Evolutionary conservation across 148 eudicot species (phyloP), one percentile per base, ranked within the genome.

Genomic region (Rhododendron henanense): DNA sequence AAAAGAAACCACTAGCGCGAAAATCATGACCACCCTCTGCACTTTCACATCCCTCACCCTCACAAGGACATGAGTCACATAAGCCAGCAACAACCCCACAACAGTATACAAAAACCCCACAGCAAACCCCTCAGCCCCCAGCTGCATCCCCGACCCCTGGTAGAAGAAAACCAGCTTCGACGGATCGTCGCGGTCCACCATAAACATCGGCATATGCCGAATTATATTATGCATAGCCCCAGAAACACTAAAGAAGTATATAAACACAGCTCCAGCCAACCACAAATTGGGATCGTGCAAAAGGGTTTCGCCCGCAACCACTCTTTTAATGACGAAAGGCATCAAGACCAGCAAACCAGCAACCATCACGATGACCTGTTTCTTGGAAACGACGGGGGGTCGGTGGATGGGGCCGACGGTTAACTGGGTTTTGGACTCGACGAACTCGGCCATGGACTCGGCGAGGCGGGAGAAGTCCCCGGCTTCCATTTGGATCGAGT

Each of bases 91-190:
- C 87, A 95, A 79, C 71, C 99, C 99, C 0, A 97, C 99, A 82
- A 95, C 57, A 0, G 99, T 93, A 51, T 93, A 97, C 90, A 97
- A 81, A 85, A 88, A 91, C 78, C 99, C 99, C 39, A 95, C 91
- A 0, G 98, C 89, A 25, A 95, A 94, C 14, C 99, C 99, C 88
- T 97, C 99, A 11, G 98, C 98, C 2, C 99, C 99, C 65, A 97
- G 88, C 81, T 97, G 99, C 98, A 96, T 96, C 63, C 98, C 99
- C 1, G 94, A 90, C 3, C 98, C 99, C 67, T 94, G 98, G 84
- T 94, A 97, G 79, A 95, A 97, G 87, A 90, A 95, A 67, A 95
- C 90, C 86, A 93, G 33, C 92, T 92, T 90, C 11, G 81, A 39
- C 0, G 99, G 98, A 78, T 97, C 98, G 5, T 94, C 84, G 81